phyloP scores from a whole-genome alignment of 2,329 filamentous ascomycete genomes.

The Colletotrichum sansevieriae region DNA sequence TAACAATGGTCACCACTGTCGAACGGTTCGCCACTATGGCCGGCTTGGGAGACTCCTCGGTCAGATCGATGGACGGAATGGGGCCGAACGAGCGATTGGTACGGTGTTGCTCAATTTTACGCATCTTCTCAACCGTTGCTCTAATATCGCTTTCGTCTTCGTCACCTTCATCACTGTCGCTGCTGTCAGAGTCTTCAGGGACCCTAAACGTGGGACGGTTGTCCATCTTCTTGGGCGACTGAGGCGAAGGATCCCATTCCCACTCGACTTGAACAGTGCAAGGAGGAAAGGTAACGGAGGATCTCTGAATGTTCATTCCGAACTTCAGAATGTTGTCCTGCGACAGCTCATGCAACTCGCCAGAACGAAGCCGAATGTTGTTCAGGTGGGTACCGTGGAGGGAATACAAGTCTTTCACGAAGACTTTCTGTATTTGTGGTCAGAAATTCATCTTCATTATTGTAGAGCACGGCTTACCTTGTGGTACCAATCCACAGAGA shows the following conservation, averaged over 20 bases:
- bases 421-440: slow-evolving; percentile 54
- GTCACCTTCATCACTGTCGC: slow-evolving; percentile 46
- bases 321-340: slow-evolving; percentile 53
- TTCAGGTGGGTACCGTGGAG: slow-evolving; percentile 68
- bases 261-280: slow-evolving; percentile 53
- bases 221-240: neutral
- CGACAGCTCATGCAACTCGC: slow-evolving; percentile 42
- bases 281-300: slow-evolving; percentile 52
- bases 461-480: slow-evolving; percentile 49
- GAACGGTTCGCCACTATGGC: neutral
- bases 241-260: slow-evolving; percentile 44
- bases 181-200: slow-evolving; percentile 57
- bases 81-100: neutral
- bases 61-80: slow-evolving; percentile 28
- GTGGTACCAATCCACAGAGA: slow-evolving; percentile 58
- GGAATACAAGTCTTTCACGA: slow-evolving; percentile 61
- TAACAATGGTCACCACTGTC: slow-evolving; percentile 3
- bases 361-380: slow-evolving; percentile 43
- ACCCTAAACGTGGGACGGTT: slow-evolving; percentile 52
- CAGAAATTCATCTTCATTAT: neutral
- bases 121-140: slow-evolving; percentile 24
- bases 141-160: slow-evolving; percentile 44
- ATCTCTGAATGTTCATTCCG: slow-evolving; percentile 53
- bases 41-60: slow-evolving; percentile 10
- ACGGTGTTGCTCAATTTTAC: slow-evolving; percentile 8